Conservation (phyloP, 108 stramenopile genomes). For the Skeletonema tropicum region DNA sequence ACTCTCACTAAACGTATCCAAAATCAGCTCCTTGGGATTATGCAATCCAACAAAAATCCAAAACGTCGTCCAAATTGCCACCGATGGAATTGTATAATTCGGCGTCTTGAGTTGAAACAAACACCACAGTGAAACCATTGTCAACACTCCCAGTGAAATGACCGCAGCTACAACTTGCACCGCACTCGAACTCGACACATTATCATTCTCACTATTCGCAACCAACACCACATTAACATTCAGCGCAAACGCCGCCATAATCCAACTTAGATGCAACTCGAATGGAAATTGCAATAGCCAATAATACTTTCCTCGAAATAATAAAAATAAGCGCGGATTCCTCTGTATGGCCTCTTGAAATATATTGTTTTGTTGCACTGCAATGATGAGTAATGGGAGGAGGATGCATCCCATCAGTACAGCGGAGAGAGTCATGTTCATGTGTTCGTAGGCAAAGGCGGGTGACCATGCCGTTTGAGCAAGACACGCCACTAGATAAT, state of each 20-base stretch:
- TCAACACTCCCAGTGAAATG: constrained; percentile 45
- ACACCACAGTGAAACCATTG: constrained; percentile 40
- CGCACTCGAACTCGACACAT: no score
- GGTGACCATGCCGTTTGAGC: constrained; percentile 74
- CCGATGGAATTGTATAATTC: constrained; percentile 57
- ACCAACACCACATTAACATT: constrained; percentile 32
- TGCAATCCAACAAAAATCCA: constrained; percentile 54
- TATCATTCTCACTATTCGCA: no score
- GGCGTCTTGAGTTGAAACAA: constrained; percentile 28
- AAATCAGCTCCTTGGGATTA: constrained; percentile 58
- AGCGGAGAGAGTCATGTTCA: constrained; percentile 37
- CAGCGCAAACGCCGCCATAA: constrained; percentile 30
- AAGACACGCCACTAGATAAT: constrained; percentile 57
- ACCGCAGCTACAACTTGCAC: constrained; percentile 49
- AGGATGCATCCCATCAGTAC: constrained; percentile 66
- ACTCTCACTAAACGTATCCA: constrained; percentile 35
- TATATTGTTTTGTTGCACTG: constrained; percentile 8
- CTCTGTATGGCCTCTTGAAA: neutral
- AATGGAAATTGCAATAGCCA: constrained; percentile 60
- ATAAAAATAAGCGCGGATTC: neutral
- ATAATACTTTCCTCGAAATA: constrained; percentile 22
- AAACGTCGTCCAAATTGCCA: constrained; percentile 65
- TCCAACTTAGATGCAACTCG: constrained; percentile 41
- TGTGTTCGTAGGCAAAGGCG: constrained; percentile 68
- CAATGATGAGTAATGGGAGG: constrained; percentile 25